These are phyloP conservation scores for Oryza longistaminata DNA, from an alignment of 176 grass and related monocot species.

Conservation along the genomic window DNA sequence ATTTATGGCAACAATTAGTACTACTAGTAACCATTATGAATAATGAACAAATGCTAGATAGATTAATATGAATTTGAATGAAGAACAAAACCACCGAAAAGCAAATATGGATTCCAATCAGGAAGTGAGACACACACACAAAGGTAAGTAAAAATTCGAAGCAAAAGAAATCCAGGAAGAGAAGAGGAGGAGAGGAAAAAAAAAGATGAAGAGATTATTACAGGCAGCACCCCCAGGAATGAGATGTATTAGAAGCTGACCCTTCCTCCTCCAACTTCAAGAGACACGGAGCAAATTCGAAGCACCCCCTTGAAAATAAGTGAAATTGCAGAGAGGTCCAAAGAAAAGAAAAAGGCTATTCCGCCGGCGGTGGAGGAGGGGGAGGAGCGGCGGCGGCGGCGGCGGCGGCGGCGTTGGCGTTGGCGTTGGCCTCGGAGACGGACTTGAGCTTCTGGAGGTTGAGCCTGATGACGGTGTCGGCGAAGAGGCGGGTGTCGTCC, in stretches of 20 bases:
- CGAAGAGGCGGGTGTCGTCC: conserved; percentile 96
- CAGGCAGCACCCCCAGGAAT: conserved; percentile 43
- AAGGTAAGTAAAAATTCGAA: conserved; percentile 31
- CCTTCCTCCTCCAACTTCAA: conserved; percentile 11
- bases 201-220: conserved; percentile 41
- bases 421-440: conserved; percentile 69
- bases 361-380: conserved; percentile 7
- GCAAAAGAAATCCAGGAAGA: conserved; percentile 32
- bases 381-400: conserved; percentile 22
- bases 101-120: conserved; percentile 47
- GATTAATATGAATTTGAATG: background rate
- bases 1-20: background rate
- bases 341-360: conserved; percentile 25
- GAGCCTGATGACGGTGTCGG: conserved; percentile 90
- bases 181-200: background rate
- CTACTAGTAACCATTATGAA: no score
- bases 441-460: conserved; percentile 99
- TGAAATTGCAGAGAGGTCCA: conserved; percentile 37
- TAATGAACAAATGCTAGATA: background rate
- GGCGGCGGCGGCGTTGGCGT: conserved; percentile 42
- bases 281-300: conserved; percentile 22
- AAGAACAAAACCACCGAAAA: background rate
- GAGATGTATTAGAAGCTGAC: conserved; percentile 37
- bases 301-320: conserved; percentile 25
- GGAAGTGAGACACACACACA: conserved; percentile 2